Evolutionary conservation across 371 early-diverging fungal genomes (phyloP), one percentile per base, ranked within the genome.

Genomic region (Lichtheimia ornata): DNA sequence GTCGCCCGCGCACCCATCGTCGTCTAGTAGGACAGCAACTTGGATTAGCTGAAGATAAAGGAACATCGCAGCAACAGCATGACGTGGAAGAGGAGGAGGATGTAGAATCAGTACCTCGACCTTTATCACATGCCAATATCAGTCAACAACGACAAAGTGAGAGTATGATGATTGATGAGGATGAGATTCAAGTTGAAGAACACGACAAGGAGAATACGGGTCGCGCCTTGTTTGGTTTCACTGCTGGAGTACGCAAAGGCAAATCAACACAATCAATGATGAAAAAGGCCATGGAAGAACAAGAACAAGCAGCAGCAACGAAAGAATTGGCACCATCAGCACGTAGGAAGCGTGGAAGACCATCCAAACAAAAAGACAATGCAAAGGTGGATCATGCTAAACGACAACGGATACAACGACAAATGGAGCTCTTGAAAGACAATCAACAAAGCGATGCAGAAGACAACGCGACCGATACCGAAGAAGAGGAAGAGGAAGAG

Each of bases 201-300:
- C 64, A 75, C 35, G 73, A 74, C 17, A 69, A 71, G 40, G 61
- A 60, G 24, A 77, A 71, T 56, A 54, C 64, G n/a, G 80, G 80
- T 17, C 61, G 68, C 41, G 53, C 64, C 2, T 70, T 80, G 24
- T 80, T 71, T 59, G 66, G 65, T n/a, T 77, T 80, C 44, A 61
- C 61, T 12, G 53, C 57, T 9, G 22, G 18, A 7, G n/a, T 22
- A 6, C 28, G 35, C 14, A 47, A 64, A 9, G 75, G 65, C 18
- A 76, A 71, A 40, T 60, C 67, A 12, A 50, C 59, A 15, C 64
- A 63, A 15, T 64, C 62, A n/a, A 69, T 76, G 70, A 70, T 76
- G 67, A 72, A 74, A 51, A 77, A 71, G 43, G 74, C 72, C 1
- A 56, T 70, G 42, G 58, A 66, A 52, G 59, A 5, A 20, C 41